phyloP scores from a whole-genome alignment of 2,329 filamentous ascomycete genomes.

The Aspergillus proliferans region DNA sequence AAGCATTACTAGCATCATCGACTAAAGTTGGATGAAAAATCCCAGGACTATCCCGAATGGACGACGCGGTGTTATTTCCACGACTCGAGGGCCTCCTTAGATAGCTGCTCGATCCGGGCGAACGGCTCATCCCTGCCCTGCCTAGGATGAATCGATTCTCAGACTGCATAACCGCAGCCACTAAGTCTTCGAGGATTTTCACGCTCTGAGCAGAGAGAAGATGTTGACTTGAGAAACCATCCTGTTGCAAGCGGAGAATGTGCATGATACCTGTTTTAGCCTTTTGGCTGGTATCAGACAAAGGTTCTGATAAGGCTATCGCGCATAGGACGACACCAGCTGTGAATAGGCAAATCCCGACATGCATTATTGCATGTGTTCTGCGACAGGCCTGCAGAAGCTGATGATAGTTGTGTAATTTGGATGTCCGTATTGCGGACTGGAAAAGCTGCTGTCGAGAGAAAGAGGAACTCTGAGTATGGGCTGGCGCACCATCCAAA shows the following conservation, averaged over 20 bases:
- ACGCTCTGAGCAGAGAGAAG: constrained; percentile 8
- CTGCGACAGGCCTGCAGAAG: constrained; percentile 7
- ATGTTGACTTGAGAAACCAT: constrained; percentile 5
- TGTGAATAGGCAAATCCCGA: constrained; percentile 13
- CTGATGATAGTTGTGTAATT: constrained; percentile 2
- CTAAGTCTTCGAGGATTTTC: constrained; percentile 5
- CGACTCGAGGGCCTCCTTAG: too few relatives aligned
- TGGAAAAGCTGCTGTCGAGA: too few relatives aligned
- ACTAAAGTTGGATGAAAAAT: too few relatives aligned
- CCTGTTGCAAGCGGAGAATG: constrained; percentile 5
- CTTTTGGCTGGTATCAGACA: constrained; percentile 5
- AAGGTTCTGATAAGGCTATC: constrained; percentile 6
- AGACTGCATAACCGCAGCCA: constrained; percentile 5
- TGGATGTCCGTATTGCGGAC: too few relatives aligned
- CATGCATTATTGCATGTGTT: constrained; percentile 10
- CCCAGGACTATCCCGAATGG: too few relatives aligned
- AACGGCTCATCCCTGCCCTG: too few relatives aligned
- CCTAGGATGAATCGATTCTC: constrained; percentile 5
- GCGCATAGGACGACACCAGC: constrained; percentile 11
- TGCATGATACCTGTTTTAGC: constrained; percentile 8
- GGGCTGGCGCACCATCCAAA: too few relatives aligned
- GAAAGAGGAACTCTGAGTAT: too few relatives aligned
- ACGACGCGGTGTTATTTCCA: too few relatives aligned
- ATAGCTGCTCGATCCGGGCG: too few relatives aligned
- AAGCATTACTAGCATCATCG: too few relatives aligned